phyloP scores from a whole-genome alignment of 805 yeast species.

The Tetrapisispora phaffii region DNA sequence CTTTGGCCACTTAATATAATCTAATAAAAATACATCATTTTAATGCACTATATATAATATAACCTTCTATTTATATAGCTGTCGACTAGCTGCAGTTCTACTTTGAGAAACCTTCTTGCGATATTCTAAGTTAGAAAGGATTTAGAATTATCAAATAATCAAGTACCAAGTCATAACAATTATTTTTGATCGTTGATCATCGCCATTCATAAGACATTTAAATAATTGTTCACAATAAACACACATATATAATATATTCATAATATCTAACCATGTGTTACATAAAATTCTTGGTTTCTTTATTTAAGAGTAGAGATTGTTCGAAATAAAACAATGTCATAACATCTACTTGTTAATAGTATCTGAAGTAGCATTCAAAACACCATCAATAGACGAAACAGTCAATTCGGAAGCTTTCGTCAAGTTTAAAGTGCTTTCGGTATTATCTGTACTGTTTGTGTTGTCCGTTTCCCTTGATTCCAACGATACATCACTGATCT shows the following conservation, averaged over 20 bases:
- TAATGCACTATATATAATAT: background rate
- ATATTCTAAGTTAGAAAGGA: too few relatives aligned
- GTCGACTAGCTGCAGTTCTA: too few relatives aligned
- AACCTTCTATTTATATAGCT: background rate
- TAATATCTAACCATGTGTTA: too few relatives aligned
- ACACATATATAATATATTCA: too few relatives aligned
- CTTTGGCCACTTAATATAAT: conserved; percentile 44
- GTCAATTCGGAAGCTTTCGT: background rate
- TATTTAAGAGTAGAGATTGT: too few relatives aligned
- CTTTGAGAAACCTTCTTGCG: too few relatives aligned
- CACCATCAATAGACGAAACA: conserved; percentile 12
- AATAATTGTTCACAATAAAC: too few relatives aligned
- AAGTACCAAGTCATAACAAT: too few relatives aligned
- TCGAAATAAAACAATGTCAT: too few relatives aligned
- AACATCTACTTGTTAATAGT: background rate
- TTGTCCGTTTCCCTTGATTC: background rate
- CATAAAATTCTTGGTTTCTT: background rate
- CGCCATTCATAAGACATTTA: too few relatives aligned
- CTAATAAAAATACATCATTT: background rate
- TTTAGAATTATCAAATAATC: too few relatives aligned
- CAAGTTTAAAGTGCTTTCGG: background rate
- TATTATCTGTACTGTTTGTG: background rate
- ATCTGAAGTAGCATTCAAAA: background rate
- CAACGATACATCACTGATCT: background rate
- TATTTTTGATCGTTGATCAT: too few relatives aligned